Evolutionary conservation across 2,329 filamentous ascomycete species (phyloP).

Genomic region (Botrytis fragariae): DNA sequence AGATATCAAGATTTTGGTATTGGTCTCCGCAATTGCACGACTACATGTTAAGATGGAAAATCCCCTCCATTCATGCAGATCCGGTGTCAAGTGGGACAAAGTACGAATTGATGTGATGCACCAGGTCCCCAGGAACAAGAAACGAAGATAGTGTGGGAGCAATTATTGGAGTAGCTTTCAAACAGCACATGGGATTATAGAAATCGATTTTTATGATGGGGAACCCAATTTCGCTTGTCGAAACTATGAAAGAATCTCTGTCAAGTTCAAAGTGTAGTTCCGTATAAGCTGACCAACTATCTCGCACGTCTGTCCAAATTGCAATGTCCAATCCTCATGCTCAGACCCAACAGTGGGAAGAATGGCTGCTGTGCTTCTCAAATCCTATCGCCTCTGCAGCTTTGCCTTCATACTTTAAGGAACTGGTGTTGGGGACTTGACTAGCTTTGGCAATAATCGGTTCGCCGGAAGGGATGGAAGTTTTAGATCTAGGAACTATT

Average conservation of each 20-base stretch:
- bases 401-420: background rate
- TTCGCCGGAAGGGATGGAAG: background rate
- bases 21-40: background rate
- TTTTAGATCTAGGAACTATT: background rate
- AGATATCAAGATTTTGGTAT: background rate
- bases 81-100: background rate
- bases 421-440: background rate
- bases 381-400: background rate
- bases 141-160: background rate
- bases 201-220: background rate
- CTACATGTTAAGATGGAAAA: background rate
- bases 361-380: background rate
- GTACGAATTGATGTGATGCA: background rate
- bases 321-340: background rate
- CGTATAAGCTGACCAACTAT: background rate
- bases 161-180: background rate
- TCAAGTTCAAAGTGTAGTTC: background rate
- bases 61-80: background rate
- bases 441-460: background rate
- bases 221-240: fast-evolving
- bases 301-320: background rate
- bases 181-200: too few relatives aligned
- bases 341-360: background rate
- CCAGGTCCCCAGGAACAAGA: background rate
- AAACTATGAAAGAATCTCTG: background rate